Conservation (phyloP, 1,284 basidiomycete species). For the Irpex lacteus region DNA sequence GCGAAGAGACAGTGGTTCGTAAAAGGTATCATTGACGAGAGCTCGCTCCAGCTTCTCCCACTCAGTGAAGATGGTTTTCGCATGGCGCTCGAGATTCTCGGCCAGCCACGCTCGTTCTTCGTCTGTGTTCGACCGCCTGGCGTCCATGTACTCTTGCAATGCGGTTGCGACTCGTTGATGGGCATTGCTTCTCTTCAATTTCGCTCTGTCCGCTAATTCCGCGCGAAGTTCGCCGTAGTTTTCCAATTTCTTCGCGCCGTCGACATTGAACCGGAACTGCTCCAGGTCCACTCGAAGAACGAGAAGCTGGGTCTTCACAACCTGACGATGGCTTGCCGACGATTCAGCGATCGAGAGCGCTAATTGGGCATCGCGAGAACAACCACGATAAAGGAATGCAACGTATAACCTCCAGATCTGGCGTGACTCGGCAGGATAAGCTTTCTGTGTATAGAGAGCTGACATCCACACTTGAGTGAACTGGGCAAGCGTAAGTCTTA, state of each 20-base stretch:
- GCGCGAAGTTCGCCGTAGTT: neutral
- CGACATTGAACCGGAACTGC: constrained; percentile 37
- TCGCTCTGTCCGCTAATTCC: neutral
- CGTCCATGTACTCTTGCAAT: neutral
- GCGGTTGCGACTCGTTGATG: neutral
- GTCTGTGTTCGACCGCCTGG: neutral
- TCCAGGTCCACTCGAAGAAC: constrained; percentile 35
- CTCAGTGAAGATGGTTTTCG: constrained; percentile 33
- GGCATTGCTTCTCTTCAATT: neutral
- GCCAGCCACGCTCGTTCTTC: neutral
- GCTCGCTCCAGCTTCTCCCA: constrained; percentile 33
- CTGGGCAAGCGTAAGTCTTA: constrained; percentile 41
- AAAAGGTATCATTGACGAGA: constrained; percentile 30
- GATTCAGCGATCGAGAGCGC: constrained; percentile 37
- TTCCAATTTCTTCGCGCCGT: constrained; percentile 16
- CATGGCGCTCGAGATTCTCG: constrained; percentile 30
- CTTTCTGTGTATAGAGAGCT: neutral
- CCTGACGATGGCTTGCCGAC: constrained; percentile 35
- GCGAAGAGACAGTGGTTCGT: neutral
- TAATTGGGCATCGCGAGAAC: constrained; percentile 38
- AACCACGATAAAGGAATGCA: constrained; percentile 39
- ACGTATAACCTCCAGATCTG: constrained; percentile 37
- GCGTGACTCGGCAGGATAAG: constrained; percentile 19
- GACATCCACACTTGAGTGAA: constrained; percentile 27
- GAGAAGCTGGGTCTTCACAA: constrained; percentile 34